Base-by-base conservation (phyloP, 192 early-diverging fungal genomes). In the Tieghemiomyces parasiticus region DNA sequence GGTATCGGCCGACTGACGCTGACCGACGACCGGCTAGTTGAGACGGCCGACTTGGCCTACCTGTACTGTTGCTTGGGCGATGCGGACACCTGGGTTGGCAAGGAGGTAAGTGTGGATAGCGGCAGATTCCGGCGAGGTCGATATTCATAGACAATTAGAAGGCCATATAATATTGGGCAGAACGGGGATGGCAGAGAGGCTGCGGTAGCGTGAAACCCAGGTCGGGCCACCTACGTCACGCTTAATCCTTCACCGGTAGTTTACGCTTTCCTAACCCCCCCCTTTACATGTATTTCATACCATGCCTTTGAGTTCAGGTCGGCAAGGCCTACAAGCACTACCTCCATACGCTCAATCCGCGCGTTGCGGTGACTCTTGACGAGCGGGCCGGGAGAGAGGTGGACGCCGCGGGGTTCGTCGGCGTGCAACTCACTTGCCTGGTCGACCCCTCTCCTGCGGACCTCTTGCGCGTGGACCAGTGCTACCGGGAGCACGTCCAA, bases 1-100 rank as follows among this genome's bases (percentile, higher is more conserved):
- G 95, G 95, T 20, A 65, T 95, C 19, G 90, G 89, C 1, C 67
- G 71, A 0, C 64, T 98, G 16, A 85, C 83, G 0, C 58, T 98
- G 0, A 48, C 82, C 35, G 92, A 93, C 60, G 63, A 69, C 19
- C 61, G 70, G 10, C 58, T 54, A 0, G 86, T 92, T 0, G 68
- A 60, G 0, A 61, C 72, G 22, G 60, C 76, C 46, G 89, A 92
- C 64, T 65, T 93, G 25, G 86, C 82, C 0, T 72, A 86, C 16
- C 87, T 89, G 55, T 92, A 93, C 59, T 87, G 50, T 8, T 52
- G 50, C 24, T 30, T 52, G 50, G 50, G 50, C 50, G 50, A 52
- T 25, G 24, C 46, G 1, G 46, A 52, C 12, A 13, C 26, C 30
- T 52, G 50, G 19, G 50, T 52, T 14, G 24, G 24, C 50, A 24